phyloP scores from a whole-genome alignment of 2,329 filamentous ascomycete species.

The Trichoderma simmonsii region DNA sequence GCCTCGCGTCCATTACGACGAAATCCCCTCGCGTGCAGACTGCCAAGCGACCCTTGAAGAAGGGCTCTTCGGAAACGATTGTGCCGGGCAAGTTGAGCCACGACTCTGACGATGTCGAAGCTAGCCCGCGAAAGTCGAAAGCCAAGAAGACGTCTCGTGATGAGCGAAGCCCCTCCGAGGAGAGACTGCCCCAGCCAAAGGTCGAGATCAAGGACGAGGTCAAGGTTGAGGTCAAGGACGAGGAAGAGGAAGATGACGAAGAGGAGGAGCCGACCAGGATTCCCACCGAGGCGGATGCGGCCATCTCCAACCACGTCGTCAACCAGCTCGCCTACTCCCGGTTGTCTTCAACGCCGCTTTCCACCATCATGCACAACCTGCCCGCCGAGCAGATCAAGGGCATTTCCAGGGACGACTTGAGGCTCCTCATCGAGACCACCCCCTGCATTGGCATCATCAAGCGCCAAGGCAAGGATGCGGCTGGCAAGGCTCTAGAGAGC shows the following conservation, averaged over 20 bases:
- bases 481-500: slow-evolving; percentile 87
- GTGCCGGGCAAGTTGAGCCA: slow-evolving; percentile 22
- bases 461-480: slow-evolving; percentile 91
- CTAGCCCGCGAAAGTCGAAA: slow-evolving; percentile 2
- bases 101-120: slow-evolving; percentile 17
- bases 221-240: slow-evolving; percentile 7
- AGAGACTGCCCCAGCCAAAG: neutral
- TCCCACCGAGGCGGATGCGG: slow-evolving; percentile 35
- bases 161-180: neutral
- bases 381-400: slow-evolving; percentile 58
- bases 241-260: slow-evolving; percentile 14
- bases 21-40: slow-evolving; percentile 56
- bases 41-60: slow-evolving; percentile 24
- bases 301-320: slow-evolving; percentile 77
- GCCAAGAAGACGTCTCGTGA: neutral
- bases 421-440: slow-evolving; percentile 68
- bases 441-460: slow-evolving; percentile 83
- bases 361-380: slow-evolving; percentile 83
- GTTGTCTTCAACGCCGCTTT: slow-evolving; percentile 85
- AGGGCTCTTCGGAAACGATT: slow-evolving; percentile 24
- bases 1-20: slow-evolving; percentile 74
- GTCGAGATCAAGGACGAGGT: neutral
- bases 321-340: slow-evolving; percentile 96
- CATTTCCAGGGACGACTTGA: slow-evolving; percentile 62
- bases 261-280: neutral